Conservation (phyloP, 306 rosid species). For the Senna tora region DNA sequence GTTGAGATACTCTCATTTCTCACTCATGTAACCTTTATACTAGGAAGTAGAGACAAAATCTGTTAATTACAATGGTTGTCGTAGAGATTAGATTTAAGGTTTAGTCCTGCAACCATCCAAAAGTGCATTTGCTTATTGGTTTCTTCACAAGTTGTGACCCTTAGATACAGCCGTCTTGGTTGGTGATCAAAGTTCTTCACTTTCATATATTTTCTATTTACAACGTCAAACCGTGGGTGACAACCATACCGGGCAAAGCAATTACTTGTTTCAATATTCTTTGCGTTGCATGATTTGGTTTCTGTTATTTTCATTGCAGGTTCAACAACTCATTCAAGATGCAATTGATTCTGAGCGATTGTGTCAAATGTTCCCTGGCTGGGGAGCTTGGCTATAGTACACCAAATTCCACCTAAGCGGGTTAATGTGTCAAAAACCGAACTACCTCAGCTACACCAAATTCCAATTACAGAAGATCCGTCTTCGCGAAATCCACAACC, state of each 20-base stretch:
- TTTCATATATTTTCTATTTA: slow-evolving; percentile 19
- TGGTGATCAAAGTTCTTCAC: slow-evolving; percentile 22
- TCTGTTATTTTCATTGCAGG: slow-evolving; percentile 50
- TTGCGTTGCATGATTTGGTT: slow-evolving; percentile 15
- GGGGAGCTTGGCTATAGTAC: slow-evolving; percentile 95
- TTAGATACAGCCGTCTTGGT: background rate
- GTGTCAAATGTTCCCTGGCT: slow-evolving; percentile 91
- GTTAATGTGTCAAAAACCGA: too few species aligned
- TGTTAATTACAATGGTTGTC: slow-evolving; percentile 1
- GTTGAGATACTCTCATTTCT: slow-evolving; percentile 22
- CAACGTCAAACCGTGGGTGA: background rate
- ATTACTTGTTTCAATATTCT: slow-evolving; percentile 3
- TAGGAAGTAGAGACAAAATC: slow-evolving; percentile 30
- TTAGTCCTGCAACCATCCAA: background rate
- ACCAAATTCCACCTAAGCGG: too few species aligned
- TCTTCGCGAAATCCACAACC: too few species aligned
- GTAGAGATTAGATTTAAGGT: background rate
- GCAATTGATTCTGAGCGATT: slow-evolving; percentile 87
- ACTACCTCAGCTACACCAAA: too few species aligned
- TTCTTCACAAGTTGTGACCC: background rate
- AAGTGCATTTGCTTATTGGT: background rate
- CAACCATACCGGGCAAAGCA: background rate
- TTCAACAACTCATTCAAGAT: slow-evolving; percentile 92
- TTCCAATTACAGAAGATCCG: too few species aligned
- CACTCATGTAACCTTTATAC: background rate